Evolutionary conservation across 208 protist genomes (phyloP).

Genomic region (Acanthamoeba royreba): DNA sequence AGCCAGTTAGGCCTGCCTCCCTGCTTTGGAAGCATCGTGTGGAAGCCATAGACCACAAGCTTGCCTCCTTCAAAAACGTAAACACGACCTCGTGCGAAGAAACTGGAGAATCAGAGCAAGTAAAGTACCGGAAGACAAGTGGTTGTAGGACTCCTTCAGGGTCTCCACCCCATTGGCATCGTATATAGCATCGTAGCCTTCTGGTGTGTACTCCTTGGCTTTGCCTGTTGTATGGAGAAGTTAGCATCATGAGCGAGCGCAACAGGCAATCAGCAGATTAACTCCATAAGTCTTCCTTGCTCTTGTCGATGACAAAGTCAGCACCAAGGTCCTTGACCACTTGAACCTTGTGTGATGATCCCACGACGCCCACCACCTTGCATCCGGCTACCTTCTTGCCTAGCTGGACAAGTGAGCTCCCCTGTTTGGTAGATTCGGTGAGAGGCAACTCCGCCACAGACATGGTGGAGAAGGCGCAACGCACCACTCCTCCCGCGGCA

Average conservation of each 20-base stretch:
- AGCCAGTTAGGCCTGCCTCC: neutral
- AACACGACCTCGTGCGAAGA: neutral
- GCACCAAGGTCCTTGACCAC: neutral
- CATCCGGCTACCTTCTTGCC: neutral
- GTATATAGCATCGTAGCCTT: neutral
- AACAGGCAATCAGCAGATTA: neutral
- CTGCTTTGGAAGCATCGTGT: neutral
- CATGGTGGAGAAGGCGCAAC: neutral
- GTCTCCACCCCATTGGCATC: neutral
- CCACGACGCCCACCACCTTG: neutral
- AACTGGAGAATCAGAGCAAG: too few species aligned
- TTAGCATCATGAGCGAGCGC: neutral
- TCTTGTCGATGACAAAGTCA: neutral
- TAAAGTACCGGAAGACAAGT: neutral
- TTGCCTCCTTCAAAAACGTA: neutral
- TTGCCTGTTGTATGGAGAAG: neutral
- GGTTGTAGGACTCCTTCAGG: neutral
- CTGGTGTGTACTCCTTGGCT: neutral
- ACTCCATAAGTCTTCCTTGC: neutral
- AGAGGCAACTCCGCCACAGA: neutral
- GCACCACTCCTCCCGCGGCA: neutral
- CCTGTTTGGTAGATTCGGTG: neutral
- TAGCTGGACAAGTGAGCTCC: slow-evolving; percentile 3
- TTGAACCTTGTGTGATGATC: neutral
- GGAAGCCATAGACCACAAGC: neutral